phyloP scores from a whole-genome alignment of 2,329 filamentous ascomycete genomes.

The Mycosphaerella sp. region DNA sequence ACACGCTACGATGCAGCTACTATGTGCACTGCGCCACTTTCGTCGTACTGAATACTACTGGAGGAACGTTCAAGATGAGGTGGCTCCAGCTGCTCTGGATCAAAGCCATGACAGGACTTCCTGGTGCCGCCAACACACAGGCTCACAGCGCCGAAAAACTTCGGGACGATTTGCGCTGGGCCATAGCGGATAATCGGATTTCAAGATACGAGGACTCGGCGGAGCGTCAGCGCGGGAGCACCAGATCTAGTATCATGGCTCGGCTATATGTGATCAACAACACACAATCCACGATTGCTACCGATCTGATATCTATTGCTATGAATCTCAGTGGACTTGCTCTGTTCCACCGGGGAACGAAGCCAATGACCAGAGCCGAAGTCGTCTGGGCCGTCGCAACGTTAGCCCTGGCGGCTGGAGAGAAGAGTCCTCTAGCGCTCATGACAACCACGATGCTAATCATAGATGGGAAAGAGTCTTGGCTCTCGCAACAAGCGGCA shows the following conservation, averaged over 20 bases:
- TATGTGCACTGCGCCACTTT: conserved; percentile 3
- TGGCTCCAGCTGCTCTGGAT: neutral
- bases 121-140: neutral
- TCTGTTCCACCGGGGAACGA: neutral
- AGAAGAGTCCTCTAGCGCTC: neutral
- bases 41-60: neutral
- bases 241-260: conserved; percentile 4
- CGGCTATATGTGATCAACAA: conserved; percentile 5
- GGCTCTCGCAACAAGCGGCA: neutral
- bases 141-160: neutral
- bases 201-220: neutral
- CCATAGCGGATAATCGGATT: conserved; percentile 1
- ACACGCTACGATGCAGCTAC: conserved; percentile 1
- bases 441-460: neutral
- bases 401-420: conserved; percentile 1
- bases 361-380: neutral
- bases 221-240: neutral
- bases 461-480: neutral
- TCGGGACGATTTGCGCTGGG: neutral
- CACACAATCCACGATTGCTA: neutral
- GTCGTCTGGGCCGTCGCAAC: neutral
- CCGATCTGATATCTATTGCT: neutral
- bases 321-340: conserved; percentile 4
- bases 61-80: neutral
- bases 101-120: neutral